phyloP scores from a whole-genome alignment of 2,329 filamentous ascomycete genomes.

The Sporothrix pseudoabietina region DNA sequence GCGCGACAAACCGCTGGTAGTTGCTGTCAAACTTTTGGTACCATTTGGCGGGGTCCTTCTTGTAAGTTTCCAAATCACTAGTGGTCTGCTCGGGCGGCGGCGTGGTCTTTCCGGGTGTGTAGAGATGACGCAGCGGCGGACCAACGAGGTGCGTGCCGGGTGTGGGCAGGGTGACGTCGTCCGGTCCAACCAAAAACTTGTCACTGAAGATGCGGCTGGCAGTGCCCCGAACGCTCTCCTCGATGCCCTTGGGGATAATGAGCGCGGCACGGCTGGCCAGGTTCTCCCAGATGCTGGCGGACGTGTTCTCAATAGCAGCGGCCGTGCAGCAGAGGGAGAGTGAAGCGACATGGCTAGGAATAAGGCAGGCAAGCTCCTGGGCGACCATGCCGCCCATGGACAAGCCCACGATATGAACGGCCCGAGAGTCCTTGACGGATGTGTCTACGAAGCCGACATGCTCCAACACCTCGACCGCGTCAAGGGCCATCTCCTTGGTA shows the following conservation, averaged over 20 bases:
- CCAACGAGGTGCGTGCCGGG: conserved; percentile 34
- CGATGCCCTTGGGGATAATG: conserved; percentile 70
- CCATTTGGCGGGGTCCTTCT: conserved; percentile 17
- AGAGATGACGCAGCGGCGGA: conserved; percentile 25
- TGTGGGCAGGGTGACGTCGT: conserved; percentile 55
- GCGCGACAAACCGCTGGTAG: conserved; percentile 79
- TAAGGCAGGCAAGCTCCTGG: conserved; percentile 70
- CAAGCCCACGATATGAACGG: conserved; percentile 71
- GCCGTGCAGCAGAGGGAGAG: conserved; percentile 65
- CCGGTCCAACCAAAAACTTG: conserved; percentile 63
- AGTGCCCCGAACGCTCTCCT: conserved; percentile 65
- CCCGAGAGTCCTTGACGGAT: conserved; percentile 35
- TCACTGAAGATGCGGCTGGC: conserved; percentile 67
- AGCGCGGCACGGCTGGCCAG: conserved; percentile 58
- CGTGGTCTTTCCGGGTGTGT: conserved; percentile 13
- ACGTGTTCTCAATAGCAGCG: conserved; percentile 62
- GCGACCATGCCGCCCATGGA: conserved; percentile 92
- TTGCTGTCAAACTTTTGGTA: conserved; percentile 65
- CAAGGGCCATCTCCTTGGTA: conserved; percentile 81
- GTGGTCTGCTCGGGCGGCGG: not conserved
- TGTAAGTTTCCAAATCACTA: not conserved
- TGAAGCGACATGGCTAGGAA: conserved; percentile 56
- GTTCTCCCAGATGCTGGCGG: conserved; percentile 62
- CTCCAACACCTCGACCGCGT: conserved; percentile 69
- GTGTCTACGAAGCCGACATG: conserved; percentile 59